Evolutionary conservation across 805 yeast genomes (phyloP).

Genomic region (Pichia manshurica): DNA sequence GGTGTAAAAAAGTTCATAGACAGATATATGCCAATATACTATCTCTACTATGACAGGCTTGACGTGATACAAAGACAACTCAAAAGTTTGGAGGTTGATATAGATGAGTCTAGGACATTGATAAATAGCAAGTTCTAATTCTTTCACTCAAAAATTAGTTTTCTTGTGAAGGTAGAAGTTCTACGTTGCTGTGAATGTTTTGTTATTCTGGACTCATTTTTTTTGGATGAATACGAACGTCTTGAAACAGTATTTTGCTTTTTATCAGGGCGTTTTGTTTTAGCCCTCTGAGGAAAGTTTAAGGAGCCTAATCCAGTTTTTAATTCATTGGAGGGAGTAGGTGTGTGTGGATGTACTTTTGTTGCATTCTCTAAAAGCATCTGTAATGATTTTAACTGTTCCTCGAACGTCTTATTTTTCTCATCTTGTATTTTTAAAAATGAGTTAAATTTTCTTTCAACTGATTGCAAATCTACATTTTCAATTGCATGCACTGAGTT

Average conservation of each 20-base stretch:
- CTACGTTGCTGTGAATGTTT: background rate
- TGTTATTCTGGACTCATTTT: background rate
- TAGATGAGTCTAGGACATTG: slow-evolving; percentile 9
- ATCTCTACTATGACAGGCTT: slow-evolving; percentile 47
- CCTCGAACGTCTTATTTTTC: background rate
- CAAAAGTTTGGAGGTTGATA: slow-evolving; percentile 11
- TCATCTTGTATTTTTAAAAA: background rate
- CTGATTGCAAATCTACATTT: background rate
- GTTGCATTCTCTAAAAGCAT: too few species aligned
- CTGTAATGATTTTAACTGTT: background rate
- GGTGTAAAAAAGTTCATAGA: slow-evolving; percentile 66
- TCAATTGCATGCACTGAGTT: background rate
- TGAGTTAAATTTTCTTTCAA: background rate
- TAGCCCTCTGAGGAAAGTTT: too few species aligned
- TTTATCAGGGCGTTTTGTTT: too few species aligned
- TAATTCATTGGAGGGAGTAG: too few species aligned
- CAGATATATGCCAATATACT: slow-evolving; percentile 83
- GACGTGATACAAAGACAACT: slow-evolving; percentile 3
- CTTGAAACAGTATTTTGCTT: too few species aligned
- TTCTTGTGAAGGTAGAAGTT: slow-evolving; percentile 5
- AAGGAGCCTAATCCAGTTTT: too few species aligned
- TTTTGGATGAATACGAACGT: background rate
- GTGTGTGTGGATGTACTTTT: too few species aligned
- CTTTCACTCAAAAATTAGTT: slow-evolving; percentile 3
- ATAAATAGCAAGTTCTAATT: background rate